Evolutionary conservation across 2,329 filamentous ascomycete species (phyloP), one percentile per base, ranked within the genome.

Genomic region (Alternaria arborescens): DNA sequence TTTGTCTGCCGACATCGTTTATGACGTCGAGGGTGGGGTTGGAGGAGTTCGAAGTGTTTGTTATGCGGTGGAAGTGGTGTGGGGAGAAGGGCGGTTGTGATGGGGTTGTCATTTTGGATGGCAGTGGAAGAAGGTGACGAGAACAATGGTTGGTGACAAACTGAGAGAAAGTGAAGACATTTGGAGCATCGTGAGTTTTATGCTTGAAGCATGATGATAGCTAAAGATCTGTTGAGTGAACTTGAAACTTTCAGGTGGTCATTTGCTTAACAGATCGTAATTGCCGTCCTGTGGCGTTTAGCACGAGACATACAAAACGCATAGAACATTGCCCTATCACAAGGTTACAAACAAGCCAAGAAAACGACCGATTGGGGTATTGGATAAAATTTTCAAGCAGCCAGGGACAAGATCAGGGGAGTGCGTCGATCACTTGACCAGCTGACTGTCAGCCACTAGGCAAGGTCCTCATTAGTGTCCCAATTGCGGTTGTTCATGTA

Each of bases 371-470:
- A 36, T 36, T 24, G 8, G 2, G 8, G 30, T 20, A 12, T 22
- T 36, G 30, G 16, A 24, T n/a, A 2, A 6, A n/a, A 5, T 20
- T 32, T 18, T n/a, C 2, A 24, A 20, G 46, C 1, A 36, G 30
- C 28, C 18, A 36, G 34, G 30, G 36, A 48, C 22, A 1, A 24
- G 8, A 48, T 2, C 14, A 36, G 46, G 12, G 8, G 2, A 48
- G 16, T 7, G 16, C 3, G 46, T 1, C 30, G 30, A 48, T 48
- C 46, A 48, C 14, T 36, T 48, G 46, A 48, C 18, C 46, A 36
- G 46, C 46, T 48, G 46, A 48, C 30, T n/a, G 46, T 24, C 20
- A 48, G 46, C 46, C 46, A 36, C 46, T 18, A 48, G 34, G 46
- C 46, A 24, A 22, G 18, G 18, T 1, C 14, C 12, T n/a, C 22